Evolutionary conservation across 345 rosid species (phyloP).

Genomic region (Eucalyptus paniculata): DNA sequence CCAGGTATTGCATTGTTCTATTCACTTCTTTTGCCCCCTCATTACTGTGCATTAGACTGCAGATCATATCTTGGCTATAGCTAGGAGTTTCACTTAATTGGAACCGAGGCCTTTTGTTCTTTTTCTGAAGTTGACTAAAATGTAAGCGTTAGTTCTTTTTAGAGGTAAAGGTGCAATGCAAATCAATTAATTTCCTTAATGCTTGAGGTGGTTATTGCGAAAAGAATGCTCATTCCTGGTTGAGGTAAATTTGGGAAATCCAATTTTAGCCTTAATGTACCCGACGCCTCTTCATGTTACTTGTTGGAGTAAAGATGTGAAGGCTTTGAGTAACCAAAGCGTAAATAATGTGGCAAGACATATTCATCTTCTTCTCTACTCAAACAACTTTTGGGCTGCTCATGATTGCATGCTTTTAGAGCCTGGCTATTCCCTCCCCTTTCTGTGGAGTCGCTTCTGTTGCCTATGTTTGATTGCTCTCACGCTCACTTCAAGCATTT

Average conservation of each 20-base stretch:
- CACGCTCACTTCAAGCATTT: neutral
- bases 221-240: neutral
- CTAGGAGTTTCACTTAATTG: neutral
- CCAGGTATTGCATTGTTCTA: slow-evolving; percentile 32
- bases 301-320: neutral
- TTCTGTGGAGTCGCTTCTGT: neutral
- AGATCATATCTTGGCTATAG: neutral
- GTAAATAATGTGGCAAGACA: neutral
- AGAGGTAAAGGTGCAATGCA: neutral
- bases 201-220: neutral
- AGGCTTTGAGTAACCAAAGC: neutral
- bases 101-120: neutral
- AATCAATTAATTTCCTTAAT: neutral
- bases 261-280: neutral
- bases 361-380: neutral
- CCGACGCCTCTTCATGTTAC: neutral
- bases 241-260: neutral
- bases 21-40: neutral
- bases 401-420: neutral
- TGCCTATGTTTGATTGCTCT: neutral
- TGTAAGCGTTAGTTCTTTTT: neutral
- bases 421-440: neutral
- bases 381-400: neutral
- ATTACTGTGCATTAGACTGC: neutral
- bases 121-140: neutral